These are phyloP conservation scores for Nelumbo lutea DNA, from an alignment of 164 flowering plant genomes.

Conservation along the genomic window DNA sequence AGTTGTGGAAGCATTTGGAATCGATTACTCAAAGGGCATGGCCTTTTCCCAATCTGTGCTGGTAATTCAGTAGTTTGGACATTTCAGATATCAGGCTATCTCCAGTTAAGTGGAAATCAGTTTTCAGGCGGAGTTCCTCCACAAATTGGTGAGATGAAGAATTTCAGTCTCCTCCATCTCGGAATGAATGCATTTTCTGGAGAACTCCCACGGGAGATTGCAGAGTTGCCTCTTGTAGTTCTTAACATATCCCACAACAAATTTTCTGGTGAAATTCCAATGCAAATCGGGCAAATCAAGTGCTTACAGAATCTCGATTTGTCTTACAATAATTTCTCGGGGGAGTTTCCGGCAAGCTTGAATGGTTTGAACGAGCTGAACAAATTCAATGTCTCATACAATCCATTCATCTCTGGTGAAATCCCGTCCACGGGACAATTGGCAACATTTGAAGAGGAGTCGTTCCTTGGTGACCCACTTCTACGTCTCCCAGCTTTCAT, in stretches of 20 bases:
- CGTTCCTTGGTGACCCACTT: conserved; percentile 67
- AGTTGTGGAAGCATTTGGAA: conserved; percentile 71
- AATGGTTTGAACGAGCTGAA: conserved; percentile 48
- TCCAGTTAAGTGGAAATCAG: conserved; percentile 66
- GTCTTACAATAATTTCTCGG: conserved; percentile 83
- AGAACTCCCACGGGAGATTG: conserved; percentile 46
- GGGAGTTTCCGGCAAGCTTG: conserved; percentile 57
- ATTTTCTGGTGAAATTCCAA: conserved; percentile 64
- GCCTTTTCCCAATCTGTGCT: conserved; percentile 59
- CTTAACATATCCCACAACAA: conserved; percentile 55
- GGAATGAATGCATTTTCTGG: conserved; percentile 55
- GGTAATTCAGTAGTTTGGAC: conserved; percentile 32
- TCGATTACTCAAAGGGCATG: conserved; percentile 54
- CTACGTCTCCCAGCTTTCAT: conserved; percentile 41
- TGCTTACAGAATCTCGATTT: conserved; percentile 79
- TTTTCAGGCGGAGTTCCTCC: conserved; percentile 60
- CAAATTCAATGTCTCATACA: conserved; percentile 84
- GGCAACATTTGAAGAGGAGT: conserved; percentile 62
- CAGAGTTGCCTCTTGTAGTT: conserved; percentile 47
- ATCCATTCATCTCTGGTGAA: conserved; percentile 58
- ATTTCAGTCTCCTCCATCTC: conserved; percentile 62
- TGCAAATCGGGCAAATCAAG: conserved; percentile 40
- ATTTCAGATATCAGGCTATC: conserved; percentile 58
- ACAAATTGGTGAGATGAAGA: conserved; percentile 55
- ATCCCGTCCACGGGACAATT: conserved; percentile 70